Conservation (phyloP, 192 early-diverging fungal genomes). For the Geranomyces variabilis region DNA sequence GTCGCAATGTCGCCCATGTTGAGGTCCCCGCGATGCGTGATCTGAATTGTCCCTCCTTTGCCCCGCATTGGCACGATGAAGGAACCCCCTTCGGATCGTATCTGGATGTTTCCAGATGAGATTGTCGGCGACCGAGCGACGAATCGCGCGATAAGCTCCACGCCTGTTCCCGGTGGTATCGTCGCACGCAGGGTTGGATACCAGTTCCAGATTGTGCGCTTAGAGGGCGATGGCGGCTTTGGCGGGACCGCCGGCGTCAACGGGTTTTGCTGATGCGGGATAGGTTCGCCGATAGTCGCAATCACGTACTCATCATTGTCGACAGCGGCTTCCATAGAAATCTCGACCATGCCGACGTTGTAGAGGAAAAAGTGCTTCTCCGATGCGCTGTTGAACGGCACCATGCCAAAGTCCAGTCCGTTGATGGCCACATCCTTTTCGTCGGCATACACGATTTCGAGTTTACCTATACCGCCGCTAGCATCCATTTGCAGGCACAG, state of each 20-base stretch:
- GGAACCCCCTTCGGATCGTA: conserved; percentile 54
- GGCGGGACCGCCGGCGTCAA: background rate
- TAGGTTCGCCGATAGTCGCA: conserved; percentile 49
- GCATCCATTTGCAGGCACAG: conserved; percentile 49
- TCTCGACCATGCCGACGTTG: conserved; percentile 62
- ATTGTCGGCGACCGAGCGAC: conserved; percentile 46
- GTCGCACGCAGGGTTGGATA: conserved; percentile 27
- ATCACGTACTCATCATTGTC: conserved; percentile 58
- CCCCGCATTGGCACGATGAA: conserved; percentile 50
- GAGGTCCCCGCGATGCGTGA: conserved; percentile 61
- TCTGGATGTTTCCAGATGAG: conserved; percentile 47
- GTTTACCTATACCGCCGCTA: conserved; percentile 57
- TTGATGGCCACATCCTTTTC: conserved; percentile 47
- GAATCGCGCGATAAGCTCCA: conserved; percentile 56
- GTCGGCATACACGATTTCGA: conserved; percentile 57
- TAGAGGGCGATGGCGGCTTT: conserved; percentile 35
- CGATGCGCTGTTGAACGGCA: conserved; percentile 58
- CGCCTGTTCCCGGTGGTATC: conserved; percentile 44
- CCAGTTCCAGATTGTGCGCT: conserved; percentile 54
- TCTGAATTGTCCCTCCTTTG: conserved; percentile 61
- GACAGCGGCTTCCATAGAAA: conserved; percentile 44
- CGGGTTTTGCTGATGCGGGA: conserved; percentile 28
- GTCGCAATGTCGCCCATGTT: conserved; percentile 66
- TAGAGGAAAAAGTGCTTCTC: conserved; percentile 61
- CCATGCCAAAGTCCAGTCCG: conserved; percentile 66